Conservation (phyloP, 2,329 filamentous ascomycete genomes). For the Fusarium avenaceum region DNA sequence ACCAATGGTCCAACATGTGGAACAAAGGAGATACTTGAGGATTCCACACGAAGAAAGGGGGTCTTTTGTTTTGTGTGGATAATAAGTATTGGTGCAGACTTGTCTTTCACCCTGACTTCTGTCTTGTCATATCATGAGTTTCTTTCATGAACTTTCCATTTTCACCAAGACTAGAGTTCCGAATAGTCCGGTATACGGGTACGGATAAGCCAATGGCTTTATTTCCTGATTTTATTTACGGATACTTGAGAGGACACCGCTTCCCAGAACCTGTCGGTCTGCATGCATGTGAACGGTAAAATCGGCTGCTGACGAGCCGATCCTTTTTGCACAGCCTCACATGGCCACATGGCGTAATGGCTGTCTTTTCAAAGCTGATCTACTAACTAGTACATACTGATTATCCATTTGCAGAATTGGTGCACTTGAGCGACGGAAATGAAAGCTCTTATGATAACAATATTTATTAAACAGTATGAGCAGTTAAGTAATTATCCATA, state of each 20-base stretch:
- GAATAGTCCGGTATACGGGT: slow-evolving; percentile 13
- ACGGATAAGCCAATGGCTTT: slow-evolving; percentile 21
- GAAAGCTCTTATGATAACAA: not conserved
- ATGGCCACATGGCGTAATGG: slow-evolving; percentile 19
- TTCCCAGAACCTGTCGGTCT: not conserved
- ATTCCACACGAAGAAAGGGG: not conserved
- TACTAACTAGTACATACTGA: not conserved
- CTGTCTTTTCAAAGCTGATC: slow-evolving; percentile 1
- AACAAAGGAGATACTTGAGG: not conserved
- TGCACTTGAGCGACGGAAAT: not conserved
- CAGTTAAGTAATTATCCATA: not conserved
- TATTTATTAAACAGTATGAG: not conserved
- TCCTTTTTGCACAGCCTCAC: slow-evolving; percentile 45
- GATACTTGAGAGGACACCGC: not conserved
- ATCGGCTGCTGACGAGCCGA: not conserved
- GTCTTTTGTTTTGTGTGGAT: not conserved
- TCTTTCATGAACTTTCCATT: not conserved
- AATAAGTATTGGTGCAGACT: not conserved
- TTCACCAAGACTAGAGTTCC: not conserved
- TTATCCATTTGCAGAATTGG: not conserved
- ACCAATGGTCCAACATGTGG: not conserved
- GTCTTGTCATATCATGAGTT: not conserved
- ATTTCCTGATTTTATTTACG: not conserved
- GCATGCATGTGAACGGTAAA: not conserved
- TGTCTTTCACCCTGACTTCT: not conserved